Evolutionary conservation across 2,329 filamentous ascomycete species (phyloP).

Genomic region (Sporothrix pseudoabietina): DNA sequence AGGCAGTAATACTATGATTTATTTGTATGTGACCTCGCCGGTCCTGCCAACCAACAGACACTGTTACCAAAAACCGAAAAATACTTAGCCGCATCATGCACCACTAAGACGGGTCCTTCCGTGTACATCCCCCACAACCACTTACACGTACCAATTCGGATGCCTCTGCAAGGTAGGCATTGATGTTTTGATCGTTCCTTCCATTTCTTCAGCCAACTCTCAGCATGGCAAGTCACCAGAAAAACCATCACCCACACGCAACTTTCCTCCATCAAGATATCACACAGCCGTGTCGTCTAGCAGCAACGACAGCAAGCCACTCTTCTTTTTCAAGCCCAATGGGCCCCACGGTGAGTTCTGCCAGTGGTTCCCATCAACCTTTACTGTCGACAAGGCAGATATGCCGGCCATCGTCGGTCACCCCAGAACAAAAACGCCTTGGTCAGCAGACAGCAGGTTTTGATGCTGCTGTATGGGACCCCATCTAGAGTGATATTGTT

Average conservation of each 20-base stretch:
- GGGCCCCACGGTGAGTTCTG: conserved; percentile 42
- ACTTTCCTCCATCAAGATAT: not conserved
- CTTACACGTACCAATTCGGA: not conserved
- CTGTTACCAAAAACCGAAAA: not conserved
- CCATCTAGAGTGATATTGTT: conserved; percentile 47
- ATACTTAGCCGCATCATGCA: not conserved
- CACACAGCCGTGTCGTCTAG: not conserved
- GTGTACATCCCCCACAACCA: not conserved
- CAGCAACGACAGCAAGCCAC: not conserved
- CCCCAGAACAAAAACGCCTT: conserved; percentile 30
- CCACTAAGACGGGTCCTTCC: not conserved
- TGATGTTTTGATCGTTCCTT: not conserved
- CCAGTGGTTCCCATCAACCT: conserved; percentile 42
- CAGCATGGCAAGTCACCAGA: not conserved
- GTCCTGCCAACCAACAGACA: not conserved
- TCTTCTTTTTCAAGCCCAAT: conserved; percentile 43
- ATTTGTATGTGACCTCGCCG: not conserved
- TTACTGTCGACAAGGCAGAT: conserved; percentile 38
- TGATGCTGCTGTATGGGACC: conserved; percentile 29
- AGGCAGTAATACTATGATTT: too few relatives aligned
- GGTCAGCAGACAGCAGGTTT: conserved; percentile 28
- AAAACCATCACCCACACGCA: not conserved
- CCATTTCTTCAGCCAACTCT: not conserved
- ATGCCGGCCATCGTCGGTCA: conserved; percentile 40
- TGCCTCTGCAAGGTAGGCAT: not conserved